Percentiles rank a stretch among this genome's conserved stretches.
Evolutionary conservation across 768 basidiomycete species (phyloP).

Genomic region (Pleurotus djamor): DNA sequence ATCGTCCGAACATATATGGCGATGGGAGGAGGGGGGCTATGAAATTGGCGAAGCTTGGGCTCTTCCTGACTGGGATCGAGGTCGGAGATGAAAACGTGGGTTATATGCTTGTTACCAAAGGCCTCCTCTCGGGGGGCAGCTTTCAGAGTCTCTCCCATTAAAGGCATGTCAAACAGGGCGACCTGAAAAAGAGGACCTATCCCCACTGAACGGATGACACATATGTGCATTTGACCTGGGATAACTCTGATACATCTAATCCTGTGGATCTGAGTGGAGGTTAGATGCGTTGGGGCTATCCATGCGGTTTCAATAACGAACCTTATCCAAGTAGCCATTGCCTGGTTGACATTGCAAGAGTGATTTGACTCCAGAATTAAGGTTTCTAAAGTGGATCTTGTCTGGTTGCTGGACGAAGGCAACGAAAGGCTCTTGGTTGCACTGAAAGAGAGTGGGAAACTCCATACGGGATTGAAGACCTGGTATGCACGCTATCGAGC

Average conservation of each 20-base stretch:
- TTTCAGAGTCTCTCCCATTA: slow-evolving; percentile 10
- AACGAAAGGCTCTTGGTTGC: slow-evolving; percentile 38
- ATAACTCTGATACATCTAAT: slow-evolving; percentile 52
- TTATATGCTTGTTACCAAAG: slow-evolving; percentile 19
- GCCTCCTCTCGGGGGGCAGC: slow-evolving; percentile 14
- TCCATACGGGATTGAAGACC: slow-evolving; percentile 35
- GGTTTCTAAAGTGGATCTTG: slow-evolving; percentile 39
- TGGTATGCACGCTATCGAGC: slow-evolving; percentile 28
- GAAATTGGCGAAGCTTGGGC: slow-evolving; percentile 18
- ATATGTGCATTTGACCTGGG: slow-evolving; percentile 47
- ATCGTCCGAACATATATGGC: slow-evolving; percentile 32
- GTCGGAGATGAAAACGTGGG: slow-evolving; percentile 38
- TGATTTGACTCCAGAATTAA: slow-evolving; percentile 29
- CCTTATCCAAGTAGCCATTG: slow-evolving; percentile 18
- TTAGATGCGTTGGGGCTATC: not conserved
- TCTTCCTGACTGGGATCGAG: slow-evolving; percentile 26
- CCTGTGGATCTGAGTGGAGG: slow-evolving; percentile 34
- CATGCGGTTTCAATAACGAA: slow-evolving; percentile 12
- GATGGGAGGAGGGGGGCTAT: slow-evolving; percentile 32
- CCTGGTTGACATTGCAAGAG: slow-evolving; percentile 37
- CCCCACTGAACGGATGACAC: slow-evolving; percentile 45
- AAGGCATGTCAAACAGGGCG: slow-evolving; percentile 20
- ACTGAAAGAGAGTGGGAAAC: slow-evolving; percentile 36
- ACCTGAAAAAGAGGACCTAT: slow-evolving; percentile 16
- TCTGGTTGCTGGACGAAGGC: slow-evolving; percentile 39